These are phyloP conservation scores for Lachnellula occidentalis DNA, from an alignment of 2,329 filamentous ascomycete species.

Conservation along the genomic window DNA sequence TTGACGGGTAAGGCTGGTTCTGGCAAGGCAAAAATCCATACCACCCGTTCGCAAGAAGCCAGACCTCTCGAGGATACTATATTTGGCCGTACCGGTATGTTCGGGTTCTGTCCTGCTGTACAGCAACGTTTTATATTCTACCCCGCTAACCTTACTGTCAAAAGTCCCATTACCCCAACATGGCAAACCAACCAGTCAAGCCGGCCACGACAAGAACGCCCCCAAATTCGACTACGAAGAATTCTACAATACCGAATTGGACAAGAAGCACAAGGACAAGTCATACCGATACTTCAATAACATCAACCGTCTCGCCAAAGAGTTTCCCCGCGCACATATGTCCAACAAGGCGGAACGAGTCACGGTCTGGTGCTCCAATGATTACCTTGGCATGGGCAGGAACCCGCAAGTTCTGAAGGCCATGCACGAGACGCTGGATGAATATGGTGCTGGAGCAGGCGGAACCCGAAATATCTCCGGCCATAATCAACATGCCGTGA, in stretches of 20 bases:
- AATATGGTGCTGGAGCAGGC: constrained; percentile 90
- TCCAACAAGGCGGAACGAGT: constrained; percentile 75
- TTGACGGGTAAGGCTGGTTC: constrained; percentile 47
- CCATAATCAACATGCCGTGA: constrained; percentile 90
- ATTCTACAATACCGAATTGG: constrained; percentile 83
- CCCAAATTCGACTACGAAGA: constrained; percentile 82
- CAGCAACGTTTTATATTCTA: constrained; percentile 12
- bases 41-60: constrained; percentile 70
- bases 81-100: constrained; percentile 46
- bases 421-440: constrained; percentile 94
- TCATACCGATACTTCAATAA: constrained; percentile 99
- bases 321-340: constrained; percentile 94
- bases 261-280: constrained; percentile 99
- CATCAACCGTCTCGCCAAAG: constrained; percentile 95
- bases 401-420: constrained; percentile 79
- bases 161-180: constrained; percentile 23
- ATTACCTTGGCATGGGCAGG: constrained; percentile 96
- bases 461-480: constrained; percentile 97
- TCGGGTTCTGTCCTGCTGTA: constrained; percentile 29
- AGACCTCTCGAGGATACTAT: constrained; percentile 61
- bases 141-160: constrained; percentile 13
- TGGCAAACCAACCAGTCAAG: constrained; percentile 17
- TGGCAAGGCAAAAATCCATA: constrained; percentile 73
- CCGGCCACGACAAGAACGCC: constrained; percentile 24
- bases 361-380: constrained; percentile 98